Evolutionary conservation across 2,329 filamentous ascomycete species (phyloP), one percentile per base, ranked within the genome.

Genomic region (Aspergillus hortae): DNA sequence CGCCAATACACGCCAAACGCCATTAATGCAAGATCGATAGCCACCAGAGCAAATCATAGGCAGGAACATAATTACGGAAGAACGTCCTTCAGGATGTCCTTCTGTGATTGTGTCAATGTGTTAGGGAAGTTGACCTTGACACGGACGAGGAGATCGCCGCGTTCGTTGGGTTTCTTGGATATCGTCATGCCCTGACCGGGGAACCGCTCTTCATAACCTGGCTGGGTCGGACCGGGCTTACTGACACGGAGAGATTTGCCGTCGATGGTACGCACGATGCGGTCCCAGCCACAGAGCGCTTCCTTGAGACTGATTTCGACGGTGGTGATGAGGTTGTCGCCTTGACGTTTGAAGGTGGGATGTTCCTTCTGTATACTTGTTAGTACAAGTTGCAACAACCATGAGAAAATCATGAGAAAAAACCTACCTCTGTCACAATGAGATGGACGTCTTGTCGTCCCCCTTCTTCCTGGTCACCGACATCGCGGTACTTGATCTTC

Each of bases 401-500:
- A 12, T 27, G 15, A 14, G 33, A 30, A 19, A 19, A 19, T 19
- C 19, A 19, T 4, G 10, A 30, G 7, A 30, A 30, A 30, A n/a
- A 19, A 67, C 86, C 78, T 83, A 92, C 90, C 87, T 96, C 92
- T 72, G 91, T 88, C 19, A 99, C 83, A 53, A 99, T 87, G 64
- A 99, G 95, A 70, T 96, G 92, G 48, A 99, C 74, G 72, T 99
- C 94, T 71, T 99, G 94, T 53, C 91, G 89, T 12, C 92, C 92
- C 40, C 94, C 94, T 67, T 97, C 94, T 56, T 96, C 91, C 70
- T 97, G 92, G 72, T 99, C 94, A 10, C 94, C 94, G n/a, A 99
- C 92, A 40, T 92, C 91, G 67, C 89, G 89, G 69, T 96, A 99
- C 75, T 96, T 96, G 74, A 99, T 96, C 80, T 97, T 99, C 66